A percentile compares a stretch with the other conserved stretches of the same genome.
Evolutionary conservation across 192 early-diverging fungal genomes (phyloP).

Genomic region (Endogone sp.): DNA sequence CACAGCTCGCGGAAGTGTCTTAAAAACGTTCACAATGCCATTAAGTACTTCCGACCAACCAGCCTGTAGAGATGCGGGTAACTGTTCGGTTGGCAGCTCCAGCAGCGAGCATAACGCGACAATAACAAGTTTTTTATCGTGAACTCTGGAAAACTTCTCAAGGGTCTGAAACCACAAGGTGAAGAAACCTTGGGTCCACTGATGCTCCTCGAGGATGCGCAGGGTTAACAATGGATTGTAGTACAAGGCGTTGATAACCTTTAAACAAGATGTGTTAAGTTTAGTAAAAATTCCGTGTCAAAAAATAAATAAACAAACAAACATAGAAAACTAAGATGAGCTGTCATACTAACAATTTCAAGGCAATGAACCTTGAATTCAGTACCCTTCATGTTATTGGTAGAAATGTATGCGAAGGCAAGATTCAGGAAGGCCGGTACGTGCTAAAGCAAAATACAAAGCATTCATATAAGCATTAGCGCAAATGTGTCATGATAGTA

Average conservation of each 20-base stretch:
- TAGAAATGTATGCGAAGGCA: constrained; percentile 60
- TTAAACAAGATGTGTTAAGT: constrained; percentile 9
- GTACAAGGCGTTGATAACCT: constrained; percentile 77
- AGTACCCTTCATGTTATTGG: constrained; percentile 56
- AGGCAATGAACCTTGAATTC: constrained; percentile 72
- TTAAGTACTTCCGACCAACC: constrained; percentile 75
- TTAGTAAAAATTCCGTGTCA: constrained; percentile 9
- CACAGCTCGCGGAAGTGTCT: constrained; percentile 68
- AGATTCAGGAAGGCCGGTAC: constrained; percentile 69
- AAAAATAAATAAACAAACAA: not conserved
- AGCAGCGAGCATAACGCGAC: constrained; percentile 73
- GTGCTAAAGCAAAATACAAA: constrained; percentile 34
- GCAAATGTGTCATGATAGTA: not conserved
- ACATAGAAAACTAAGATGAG: not conserved
- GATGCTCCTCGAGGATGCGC: constrained; percentile 70
- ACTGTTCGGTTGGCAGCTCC: constrained; percentile 60
- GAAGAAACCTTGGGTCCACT: constrained; percentile 76
- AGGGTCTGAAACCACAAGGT: constrained; percentile 72
- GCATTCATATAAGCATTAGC: not conserved
- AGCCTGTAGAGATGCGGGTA: constrained; percentile 67
- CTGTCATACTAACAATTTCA: constrained; percentile 52
- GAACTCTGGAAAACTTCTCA: constrained; percentile 75
- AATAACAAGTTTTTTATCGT: constrained; percentile 94
- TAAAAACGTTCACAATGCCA: constrained; percentile 68
- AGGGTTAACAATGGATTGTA: constrained; percentile 84